Conservation (phyloP, 1,284 basidiomycete genomes). For the Sanguinoderma infundibulare region DNA sequence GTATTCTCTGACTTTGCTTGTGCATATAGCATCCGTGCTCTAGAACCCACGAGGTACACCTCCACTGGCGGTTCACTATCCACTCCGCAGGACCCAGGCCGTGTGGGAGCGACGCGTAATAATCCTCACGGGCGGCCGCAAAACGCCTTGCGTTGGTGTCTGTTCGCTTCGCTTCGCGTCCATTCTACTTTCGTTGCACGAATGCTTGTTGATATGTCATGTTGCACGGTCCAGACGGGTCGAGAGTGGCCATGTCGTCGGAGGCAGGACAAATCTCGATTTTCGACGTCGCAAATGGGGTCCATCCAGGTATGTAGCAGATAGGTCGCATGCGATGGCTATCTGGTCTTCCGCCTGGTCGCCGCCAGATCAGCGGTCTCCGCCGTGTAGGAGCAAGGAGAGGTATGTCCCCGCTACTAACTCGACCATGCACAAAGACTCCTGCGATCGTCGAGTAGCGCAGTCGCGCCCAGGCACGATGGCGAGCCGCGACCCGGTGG, state of each 20-base stretch:
- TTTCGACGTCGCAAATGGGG: constrained; percentile 73
- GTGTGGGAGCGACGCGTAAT: constrained; percentile 61
- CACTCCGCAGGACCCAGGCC: constrained; percentile 62
- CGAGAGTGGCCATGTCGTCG: constrained; percentile 74
- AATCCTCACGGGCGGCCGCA: constrained; percentile 73
- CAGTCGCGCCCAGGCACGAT: too few relatives aligned
- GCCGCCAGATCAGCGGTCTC: constrained; percentile 77
- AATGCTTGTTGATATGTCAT: constrained; percentile 20
- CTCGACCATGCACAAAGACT: too few relatives aligned
- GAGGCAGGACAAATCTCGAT: constrained; percentile 85
- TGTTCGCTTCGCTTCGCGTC: not conserved
- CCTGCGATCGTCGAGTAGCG: too few relatives aligned
- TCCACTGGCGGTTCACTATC: constrained; percentile 75
- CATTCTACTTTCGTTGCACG: not conserved
- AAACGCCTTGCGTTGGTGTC: constrained; percentile 49
- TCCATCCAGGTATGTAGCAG: constrained; percentile 69
- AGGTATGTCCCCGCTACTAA: constrained; percentile 89
- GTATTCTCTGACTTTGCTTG: too few relatives aligned
- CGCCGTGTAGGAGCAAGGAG: constrained; percentile 78
- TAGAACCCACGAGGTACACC: constrained; percentile 80
- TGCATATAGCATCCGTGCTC: constrained; percentile 78
- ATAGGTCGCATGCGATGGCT: constrained; percentile 84
- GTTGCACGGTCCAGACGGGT: constrained; percentile 81
- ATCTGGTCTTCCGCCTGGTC: constrained; percentile 87
- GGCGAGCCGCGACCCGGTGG: too few relatives aligned